A percentile compares a stretch with the other conserved stretches of the same genome.
Conservation (phyloP, 306 rosid genomes). For the Castanopsis chinensis region DNA sequence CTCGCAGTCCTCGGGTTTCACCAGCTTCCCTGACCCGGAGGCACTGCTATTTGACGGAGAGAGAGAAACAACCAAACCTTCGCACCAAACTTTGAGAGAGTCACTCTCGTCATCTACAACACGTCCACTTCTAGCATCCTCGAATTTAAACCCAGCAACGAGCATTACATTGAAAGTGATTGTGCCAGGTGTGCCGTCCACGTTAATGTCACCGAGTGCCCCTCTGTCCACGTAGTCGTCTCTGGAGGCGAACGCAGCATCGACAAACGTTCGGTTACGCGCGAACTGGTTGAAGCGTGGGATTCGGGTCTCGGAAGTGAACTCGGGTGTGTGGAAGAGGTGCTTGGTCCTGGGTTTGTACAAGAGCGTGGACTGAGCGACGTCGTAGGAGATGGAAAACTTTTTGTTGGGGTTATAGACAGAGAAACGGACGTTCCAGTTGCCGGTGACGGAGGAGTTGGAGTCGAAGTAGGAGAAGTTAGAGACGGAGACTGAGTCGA, state of each 20-base stretch:
- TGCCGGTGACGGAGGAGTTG: conserved; percentile 47
- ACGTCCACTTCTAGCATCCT: neutral
- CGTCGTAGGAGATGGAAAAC: conserved; percentile 50
- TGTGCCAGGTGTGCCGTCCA: conserved; percentile 31
- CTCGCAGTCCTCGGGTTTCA: conserved; percentile 47
- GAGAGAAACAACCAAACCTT: conserved; percentile 36
- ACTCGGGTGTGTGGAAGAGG: neutral
- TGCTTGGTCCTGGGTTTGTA: conserved; percentile 3
- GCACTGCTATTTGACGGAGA: conserved; percentile 21
- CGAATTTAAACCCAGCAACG: conserved; percentile 46
- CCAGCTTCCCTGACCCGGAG: conserved; percentile 40
- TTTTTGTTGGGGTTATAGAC: conserved; percentile 70
- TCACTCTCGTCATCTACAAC: conserved; percentile 19
- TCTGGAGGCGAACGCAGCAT: neutral
- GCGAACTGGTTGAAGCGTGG: conserved; percentile 55
- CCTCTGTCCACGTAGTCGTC: conserved; percentile 8
- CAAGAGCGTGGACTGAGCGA: conserved; percentile 28
- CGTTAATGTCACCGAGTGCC: conserved; percentile 21
- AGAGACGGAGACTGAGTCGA: conserved; percentile 49
- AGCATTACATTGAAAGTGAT: conserved; percentile 53
- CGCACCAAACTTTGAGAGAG: conserved; percentile 52
- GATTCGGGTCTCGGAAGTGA: conserved; percentile 36
- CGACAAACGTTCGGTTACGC: conserved; percentile 23
- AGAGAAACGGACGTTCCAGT: conserved; percentile 47
- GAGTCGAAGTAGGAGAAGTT: conserved; percentile 36